Evolutionary conservation across 75 land plant genomes (phyloP), one percentile per base, ranked within the genome.

Genomic region (Pinus albicaulis): DNA sequence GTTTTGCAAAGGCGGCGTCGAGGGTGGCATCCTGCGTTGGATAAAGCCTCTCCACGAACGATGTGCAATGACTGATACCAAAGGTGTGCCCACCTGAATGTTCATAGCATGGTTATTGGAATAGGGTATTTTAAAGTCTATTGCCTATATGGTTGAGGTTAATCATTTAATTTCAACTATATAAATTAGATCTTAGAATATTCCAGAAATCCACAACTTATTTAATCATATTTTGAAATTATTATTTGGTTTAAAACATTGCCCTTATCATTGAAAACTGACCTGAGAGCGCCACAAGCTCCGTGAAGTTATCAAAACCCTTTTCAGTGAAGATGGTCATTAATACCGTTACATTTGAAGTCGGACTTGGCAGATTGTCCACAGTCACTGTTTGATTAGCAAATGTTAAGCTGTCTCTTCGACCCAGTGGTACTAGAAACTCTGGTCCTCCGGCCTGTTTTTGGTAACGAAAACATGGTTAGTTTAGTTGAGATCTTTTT

Each of bases 11-110:
- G 73, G 66, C 64, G 48, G 80, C 6, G 28, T 7, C 3, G 22
- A 77, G 28, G 19, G 41, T 48, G 20, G 13, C 5, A 14, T 55
- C 57, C 4, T 44, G 25, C 13, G 36, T 77, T 12, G 79, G 57
- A 28, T 57, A 77, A 16, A 26, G 74, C 78, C 85, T 56, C 3
- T 66, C 44, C 13, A 25, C 59, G 34, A 83, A 74, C 2, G 62
- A 31, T 16, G 52, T 3, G 62, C 85, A 83, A 26, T 83, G 85
- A 12, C 77, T 78, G 16, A 63, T 8, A 5, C 85, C 85, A 17
- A 83, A 64, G n/a, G 82, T 83, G 83, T 83, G 85, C 28, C 22
- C 60, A 23, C 36, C 36, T 34, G 36, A 34, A 34, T 34, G 36
- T 34, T 34, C 2, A 34, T 34, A 34, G n/a, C n/a, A n/a, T n/a